Conservation (phyloP, 768 basidiomycete species). For the Leccinum ochraceum region DNA sequence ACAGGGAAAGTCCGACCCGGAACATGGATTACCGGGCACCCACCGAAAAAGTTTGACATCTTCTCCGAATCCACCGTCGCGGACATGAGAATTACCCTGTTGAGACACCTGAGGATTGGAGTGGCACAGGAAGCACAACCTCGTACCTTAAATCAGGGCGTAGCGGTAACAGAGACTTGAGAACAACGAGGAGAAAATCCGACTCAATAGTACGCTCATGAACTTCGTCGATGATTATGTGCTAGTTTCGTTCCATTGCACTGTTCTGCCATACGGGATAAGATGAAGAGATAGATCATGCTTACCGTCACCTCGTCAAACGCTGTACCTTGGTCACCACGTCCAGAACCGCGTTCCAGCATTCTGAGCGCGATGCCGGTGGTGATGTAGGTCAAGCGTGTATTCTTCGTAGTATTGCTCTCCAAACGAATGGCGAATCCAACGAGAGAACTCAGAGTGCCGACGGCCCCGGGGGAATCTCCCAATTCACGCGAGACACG, state of each 20-base stretch:
- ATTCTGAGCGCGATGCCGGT: conserved; percentile 96
- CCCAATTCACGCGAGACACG: conserved; percentile 92
- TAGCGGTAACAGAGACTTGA: conserved; percentile 77
- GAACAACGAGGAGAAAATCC: conserved; percentile 92
- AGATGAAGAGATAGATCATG: conserved; percentile 8
- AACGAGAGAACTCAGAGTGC: conserved; percentile 75
- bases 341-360: conserved; percentile 84
- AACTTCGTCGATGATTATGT: conserved; percentile 97
- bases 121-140: neutral
- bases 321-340: conserved; percentile 69
- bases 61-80: conserved; percentile 93
- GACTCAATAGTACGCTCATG: conserved; percentile 98
- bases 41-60: conserved; percentile 86
- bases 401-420: conserved; percentile 78
- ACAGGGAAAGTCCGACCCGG: conserved; percentile 97
- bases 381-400: conserved; percentile 81
- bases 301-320: conserved; percentile 94
- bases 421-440: conserved; percentile 96
- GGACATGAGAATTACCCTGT: conserved; percentile 92
- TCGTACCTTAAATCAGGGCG: conserved; percentile 82
- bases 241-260: conserved; percentile 44
- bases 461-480: conserved; percentile 76
- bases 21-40: conserved; percentile 80
- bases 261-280: neutral
- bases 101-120: conserved; percentile 7